Base-by-base conservation (phyloP, 139 green algal genomes). In the Marvania coccoides region DNA sequence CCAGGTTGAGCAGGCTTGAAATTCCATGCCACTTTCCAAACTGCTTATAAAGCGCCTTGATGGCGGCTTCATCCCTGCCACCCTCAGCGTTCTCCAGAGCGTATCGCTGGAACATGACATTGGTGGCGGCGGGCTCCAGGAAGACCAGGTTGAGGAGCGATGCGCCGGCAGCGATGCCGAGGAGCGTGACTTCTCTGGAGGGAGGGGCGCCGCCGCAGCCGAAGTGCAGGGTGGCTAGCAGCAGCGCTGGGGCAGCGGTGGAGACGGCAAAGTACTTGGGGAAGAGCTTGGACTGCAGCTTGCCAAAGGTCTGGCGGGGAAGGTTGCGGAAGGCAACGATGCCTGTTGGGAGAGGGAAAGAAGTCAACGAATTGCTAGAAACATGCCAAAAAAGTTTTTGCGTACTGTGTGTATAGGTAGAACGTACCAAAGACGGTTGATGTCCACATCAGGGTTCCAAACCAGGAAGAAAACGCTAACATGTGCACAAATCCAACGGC, bases 71-170 rank as follows among this genome's bases (percentile, higher is more conserved):
- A 65, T 65, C 24, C 13, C 35, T 31, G 6, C 31, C 38, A 56
- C 19, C 37, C 10, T 75, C 64, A 0, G 59, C 45, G 53, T 88
- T 88, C 66, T 91, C 84, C 51, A 89, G 57, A 23, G 75, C 71
- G 53, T 91, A 91, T 30, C 84, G 61, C 76, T 90, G 30, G 47
- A 90, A 83, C 82, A 92, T 89, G 39, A 87, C 48, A 1, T 30
- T 47, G 0, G 83, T 92, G 36, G 73, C 67, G 10, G 54, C 14
- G 3, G 86, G 86, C 78, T 90, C 86, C 3, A 85, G 36, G 2
- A 54, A 65, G 29, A 90, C 56, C 53, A 77, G 71, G 69, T 88
- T 90, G 40, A 48, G 46, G 8, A 89, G 54, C 6, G 67, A 72
- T 45, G 42, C 61, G 9, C 28, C 14, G 13, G 54, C n/a, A 47